phyloP scores from a whole-genome alignment of 805 yeast species.

The Pichia cabralensis region DNA sequence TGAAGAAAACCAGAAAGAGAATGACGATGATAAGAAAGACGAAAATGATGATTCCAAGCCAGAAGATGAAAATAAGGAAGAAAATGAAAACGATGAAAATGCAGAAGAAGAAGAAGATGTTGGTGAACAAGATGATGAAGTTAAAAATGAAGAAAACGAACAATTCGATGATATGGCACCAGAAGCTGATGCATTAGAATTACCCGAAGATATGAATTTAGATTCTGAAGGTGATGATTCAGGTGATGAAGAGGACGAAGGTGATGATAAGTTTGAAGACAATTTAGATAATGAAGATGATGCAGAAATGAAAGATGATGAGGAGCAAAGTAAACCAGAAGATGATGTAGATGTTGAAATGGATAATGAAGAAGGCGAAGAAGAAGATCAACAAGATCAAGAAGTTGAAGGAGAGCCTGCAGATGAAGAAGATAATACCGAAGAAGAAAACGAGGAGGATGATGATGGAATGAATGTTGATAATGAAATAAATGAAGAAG shows the following conservation, averaged over 20 bases:
- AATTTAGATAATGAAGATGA: slow-evolving; percentile 16
- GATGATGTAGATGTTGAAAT: slow-evolving; percentile 24
- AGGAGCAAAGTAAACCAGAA: too few relatives aligned
- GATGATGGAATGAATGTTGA: slow-evolving; percentile 14
- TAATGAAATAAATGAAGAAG: slow-evolving; percentile 18
- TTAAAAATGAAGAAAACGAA: slow-evolving; percentile 56
- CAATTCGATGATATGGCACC: slow-evolving; percentile 67
- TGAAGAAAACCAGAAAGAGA: slow-evolving; percentile 15
- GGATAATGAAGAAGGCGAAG: slow-evolving; percentile 20
- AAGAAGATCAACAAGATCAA: slow-evolving; percentile 18
- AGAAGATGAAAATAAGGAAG: slow-evolving; percentile 30
- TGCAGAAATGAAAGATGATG: slow-evolving; percentile 15
- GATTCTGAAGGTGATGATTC: slow-evolving; percentile 69
- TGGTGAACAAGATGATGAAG: slow-evolving; percentile 76
- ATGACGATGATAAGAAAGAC: slow-evolving; percentile 25
- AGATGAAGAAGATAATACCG: slow-evolving; percentile 25
- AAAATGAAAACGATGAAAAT: slow-evolving; percentile 36
- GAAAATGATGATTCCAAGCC: slow-evolving; percentile 29
- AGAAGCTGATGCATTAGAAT: slow-evolving; percentile 76
- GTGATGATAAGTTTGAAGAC: slow-evolving; percentile 17
- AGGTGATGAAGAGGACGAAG: slow-evolving; percentile 18
- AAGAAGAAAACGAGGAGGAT: slow-evolving; percentile 20
- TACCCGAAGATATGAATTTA: slow-evolving; percentile 86
- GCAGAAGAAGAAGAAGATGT: slow-evolving; percentile 59
- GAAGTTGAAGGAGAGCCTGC: slow-evolving; percentile 20